Evolutionary conservation across 139 green algal genomes (phyloP).

Genomic region (Chlorella sp.): DNA sequence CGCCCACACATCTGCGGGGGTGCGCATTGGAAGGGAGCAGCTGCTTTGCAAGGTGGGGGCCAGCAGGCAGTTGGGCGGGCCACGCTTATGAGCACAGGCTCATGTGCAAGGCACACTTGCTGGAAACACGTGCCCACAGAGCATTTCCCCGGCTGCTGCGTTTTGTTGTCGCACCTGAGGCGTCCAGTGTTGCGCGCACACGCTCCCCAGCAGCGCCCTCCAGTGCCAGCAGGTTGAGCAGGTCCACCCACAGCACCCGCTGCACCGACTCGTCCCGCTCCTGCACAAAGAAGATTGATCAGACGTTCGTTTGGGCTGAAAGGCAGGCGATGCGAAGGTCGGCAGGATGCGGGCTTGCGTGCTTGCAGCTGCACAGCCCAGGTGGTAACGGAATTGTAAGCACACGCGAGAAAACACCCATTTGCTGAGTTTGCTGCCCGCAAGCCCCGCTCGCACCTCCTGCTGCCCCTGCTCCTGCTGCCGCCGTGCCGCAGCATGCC

Average conservation of each 20-base stretch:
- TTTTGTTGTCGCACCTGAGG: constrained; percentile 44
- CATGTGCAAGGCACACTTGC: too few relatives aligned
- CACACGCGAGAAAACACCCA: neutral
- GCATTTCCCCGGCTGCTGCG: too few relatives aligned
- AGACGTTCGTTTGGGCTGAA: too few relatives aligned
- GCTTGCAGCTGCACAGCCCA: too few relatives aligned
- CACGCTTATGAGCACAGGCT: too few relatives aligned
- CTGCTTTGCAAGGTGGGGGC: neutral
- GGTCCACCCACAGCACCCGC: constrained; percentile 81
- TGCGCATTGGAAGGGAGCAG: neutral
- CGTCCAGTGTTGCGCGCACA: constrained; percentile 57
- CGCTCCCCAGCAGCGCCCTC: constrained; percentile 56
- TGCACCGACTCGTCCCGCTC: constrained; percentile 72
- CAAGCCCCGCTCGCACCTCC: neutral
- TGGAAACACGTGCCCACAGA: too few relatives aligned
- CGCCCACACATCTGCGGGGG: constrained; percentile 67
- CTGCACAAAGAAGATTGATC: constrained; percentile 10
- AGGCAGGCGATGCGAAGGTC: too few relatives aligned
- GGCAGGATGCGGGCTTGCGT: too few relatives aligned
- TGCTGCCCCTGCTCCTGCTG: constrained; percentile 4
- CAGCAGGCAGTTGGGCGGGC: too few relatives aligned
- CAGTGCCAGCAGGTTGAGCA: constrained; percentile 76
- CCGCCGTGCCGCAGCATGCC: neutral
- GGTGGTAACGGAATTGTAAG: too few relatives aligned
- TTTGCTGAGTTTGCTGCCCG: too few relatives aligned